phyloP scores from a whole-genome alignment of 2,329 filamentous ascomycete genomes.

The Stylonectria norvegica region DNA sequence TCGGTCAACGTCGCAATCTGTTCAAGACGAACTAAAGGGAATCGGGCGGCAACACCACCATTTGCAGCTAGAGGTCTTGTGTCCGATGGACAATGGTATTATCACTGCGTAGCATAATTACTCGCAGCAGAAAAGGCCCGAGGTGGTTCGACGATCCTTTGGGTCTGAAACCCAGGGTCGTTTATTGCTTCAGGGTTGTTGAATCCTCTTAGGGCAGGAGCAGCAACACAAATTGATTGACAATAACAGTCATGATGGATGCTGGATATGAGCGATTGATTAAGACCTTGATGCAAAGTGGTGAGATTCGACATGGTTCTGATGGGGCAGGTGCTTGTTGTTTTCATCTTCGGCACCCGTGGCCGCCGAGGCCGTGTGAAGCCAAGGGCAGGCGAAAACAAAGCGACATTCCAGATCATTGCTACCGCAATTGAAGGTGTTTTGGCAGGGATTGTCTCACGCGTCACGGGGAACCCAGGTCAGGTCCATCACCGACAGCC shows the following conservation, averaged over 20 bases:
- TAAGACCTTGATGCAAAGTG: too few relatives aligned
- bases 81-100: too few relatives aligned
- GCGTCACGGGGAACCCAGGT: not conserved
- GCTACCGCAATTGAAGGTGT: too few relatives aligned
- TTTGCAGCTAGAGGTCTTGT: too few relatives aligned
- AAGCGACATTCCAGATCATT: not conserved
- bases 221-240: not conserved
- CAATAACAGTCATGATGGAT: not conserved
- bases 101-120: not conserved
- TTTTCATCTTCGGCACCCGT: not conserved
- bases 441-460: not conserved
- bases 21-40: too few relatives aligned
- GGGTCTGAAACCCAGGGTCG: not conserved
- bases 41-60: too few relatives aligned
- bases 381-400: not conserved
- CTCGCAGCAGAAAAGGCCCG: not conserved
- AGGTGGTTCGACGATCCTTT: not conserved
- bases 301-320: too few relatives aligned
- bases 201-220: not conserved
- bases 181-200: not conserved
- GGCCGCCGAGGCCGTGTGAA: not conserved
- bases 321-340: not conserved
- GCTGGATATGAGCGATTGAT: not conserved
- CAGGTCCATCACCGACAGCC: too few relatives aligned
- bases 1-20: too few relatives aligned